Percentiles rank a stretch among this genome's conserved stretches.
Evolutionary conservation across 2,329 filamentous ascomycete genomes (phyloP).

Genomic region (Aphanoascus verrucosus): DNA sequence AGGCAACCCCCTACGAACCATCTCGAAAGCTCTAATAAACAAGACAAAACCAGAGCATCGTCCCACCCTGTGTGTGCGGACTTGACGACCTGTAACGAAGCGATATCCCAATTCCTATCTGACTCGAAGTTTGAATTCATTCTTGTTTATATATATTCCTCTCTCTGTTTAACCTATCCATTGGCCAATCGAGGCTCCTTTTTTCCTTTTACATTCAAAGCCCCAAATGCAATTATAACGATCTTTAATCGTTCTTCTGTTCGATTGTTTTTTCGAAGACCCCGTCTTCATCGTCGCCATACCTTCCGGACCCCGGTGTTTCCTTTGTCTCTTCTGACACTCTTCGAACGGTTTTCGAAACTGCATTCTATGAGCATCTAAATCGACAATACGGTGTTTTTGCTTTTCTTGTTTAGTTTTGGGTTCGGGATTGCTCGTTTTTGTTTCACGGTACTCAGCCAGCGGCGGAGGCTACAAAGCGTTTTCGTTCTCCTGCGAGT

Average conservation of each 20-base stretch:
- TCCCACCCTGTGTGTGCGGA: slow-evolving; percentile 1
- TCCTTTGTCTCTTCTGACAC: slow-evolving; percentile 14
- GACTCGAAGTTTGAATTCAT: background rate
- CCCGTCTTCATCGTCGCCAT: slow-evolving; percentile 14
- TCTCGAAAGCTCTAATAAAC: background rate
- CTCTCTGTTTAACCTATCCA: slow-evolving; percentile 5
- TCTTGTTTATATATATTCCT: slow-evolving; percentile 11
- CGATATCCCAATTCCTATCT: slow-evolving; percentile 13
- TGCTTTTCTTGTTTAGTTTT: slow-evolving; percentile 19
- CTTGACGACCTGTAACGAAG: slow-evolving; percentile 18
- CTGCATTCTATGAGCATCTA: slow-evolving; percentile 31
- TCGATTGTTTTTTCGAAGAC: background rate
- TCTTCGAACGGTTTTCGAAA: slow-evolving; percentile 7
- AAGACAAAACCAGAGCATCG: slow-evolving; percentile 2
- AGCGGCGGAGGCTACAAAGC: slow-evolving; percentile 4
- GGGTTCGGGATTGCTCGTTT: slow-evolving; percentile 11
- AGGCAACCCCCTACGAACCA: background rate
- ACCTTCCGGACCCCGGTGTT: slow-evolving; percentile 21
- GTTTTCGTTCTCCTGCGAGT: slow-evolving; percentile 15
- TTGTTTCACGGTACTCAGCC: slow-evolving; percentile 10
- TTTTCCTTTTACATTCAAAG: slow-evolving; percentile 3
- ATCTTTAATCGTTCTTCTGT: slow-evolving; percentile 14
- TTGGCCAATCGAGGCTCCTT: slow-evolving; percentile 11
- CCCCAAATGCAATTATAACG: slow-evolving; percentile 19
- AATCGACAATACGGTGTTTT: slow-evolving; percentile 30